A percentile compares a stretch with the other conserved stretches of the same genome.
These are phyloP conservation scores for Hawksworthiomyces lignivorus DNA, from an alignment of 2,329 filamentous ascomycete genomes.

Conservation along the genomic window DNA sequence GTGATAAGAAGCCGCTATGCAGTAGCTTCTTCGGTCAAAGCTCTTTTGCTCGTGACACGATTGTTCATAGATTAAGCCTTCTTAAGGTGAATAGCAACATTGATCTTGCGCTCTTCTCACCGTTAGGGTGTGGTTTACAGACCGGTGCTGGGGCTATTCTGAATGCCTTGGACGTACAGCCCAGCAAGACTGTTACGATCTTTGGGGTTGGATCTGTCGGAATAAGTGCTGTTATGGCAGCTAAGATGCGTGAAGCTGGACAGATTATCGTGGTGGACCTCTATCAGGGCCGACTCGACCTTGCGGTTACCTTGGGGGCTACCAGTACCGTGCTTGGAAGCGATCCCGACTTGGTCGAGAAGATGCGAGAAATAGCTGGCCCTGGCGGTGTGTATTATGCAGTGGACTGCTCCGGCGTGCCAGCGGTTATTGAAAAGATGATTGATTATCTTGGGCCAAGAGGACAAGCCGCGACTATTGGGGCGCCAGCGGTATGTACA, in stretches of 20 bases:
- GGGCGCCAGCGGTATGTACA: slow-evolving; percentile 16
- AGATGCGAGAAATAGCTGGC: slow-evolving; percentile 25
- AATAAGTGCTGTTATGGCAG: slow-evolving; percentile 25
- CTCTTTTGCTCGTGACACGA: slow-evolving; percentile 23
- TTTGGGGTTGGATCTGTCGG: slow-evolving; percentile 29
- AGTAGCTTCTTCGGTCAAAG: slow-evolving; percentile 28
- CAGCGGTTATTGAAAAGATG: slow-evolving; percentile 36
- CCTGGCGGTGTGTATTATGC: slow-evolving; percentile 23
- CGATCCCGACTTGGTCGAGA: too few species aligned
- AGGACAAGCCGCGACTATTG: slow-evolving; percentile 20
- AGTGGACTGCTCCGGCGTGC: slow-evolving; percentile 24
- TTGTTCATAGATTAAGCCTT: slow-evolving; percentile 22
- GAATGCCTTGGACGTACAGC: slow-evolving; percentile 22
- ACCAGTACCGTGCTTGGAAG: too few species aligned
- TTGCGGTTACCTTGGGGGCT: too few species aligned
- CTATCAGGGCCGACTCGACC: too few species aligned
- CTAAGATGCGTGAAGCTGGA: too few species aligned
- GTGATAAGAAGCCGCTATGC: slow-evolving; percentile 13
- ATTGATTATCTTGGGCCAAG: slow-evolving; percentile 33
- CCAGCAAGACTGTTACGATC: slow-evolving; percentile 21
- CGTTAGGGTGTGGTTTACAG: slow-evolving; percentile 29
- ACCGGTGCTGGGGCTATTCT: slow-evolving; percentile 29
- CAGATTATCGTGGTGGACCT: too few species aligned
- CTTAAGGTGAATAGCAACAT: slow-evolving; percentile 19
- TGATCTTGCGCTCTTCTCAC: slow-evolving; percentile 22